A percentile compares a stretch with the other conserved stretches of the same genome.
Evolutionary conservation across 441 rosid genomes (phyloP).

Genomic region (Euphorbia schlechtendalii): DNA sequence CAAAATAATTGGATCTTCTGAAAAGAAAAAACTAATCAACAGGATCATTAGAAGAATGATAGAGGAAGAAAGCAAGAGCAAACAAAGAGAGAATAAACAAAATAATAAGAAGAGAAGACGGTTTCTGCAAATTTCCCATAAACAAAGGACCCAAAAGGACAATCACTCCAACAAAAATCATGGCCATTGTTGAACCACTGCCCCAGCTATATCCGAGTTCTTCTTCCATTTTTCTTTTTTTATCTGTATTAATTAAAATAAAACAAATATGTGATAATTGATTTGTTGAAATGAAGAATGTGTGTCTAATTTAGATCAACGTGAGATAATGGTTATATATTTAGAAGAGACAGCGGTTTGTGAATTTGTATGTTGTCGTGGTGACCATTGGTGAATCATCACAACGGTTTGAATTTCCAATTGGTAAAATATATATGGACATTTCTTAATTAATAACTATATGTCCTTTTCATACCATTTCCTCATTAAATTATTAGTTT

Average conservation of each 20-base stretch:
- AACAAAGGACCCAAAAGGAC: slow-evolving; percentile 14
- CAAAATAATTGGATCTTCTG: not conserved
- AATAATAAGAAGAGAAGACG: slow-evolving; percentile 8
- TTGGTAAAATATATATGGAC: not conserved
- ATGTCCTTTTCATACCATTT: no score
- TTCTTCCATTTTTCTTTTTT: slow-evolving; percentile 8
- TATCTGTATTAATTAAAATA: no score
- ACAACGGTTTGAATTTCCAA: not conserved
- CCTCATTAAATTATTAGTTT: no score
- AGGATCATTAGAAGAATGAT: slow-evolving; percentile 3
- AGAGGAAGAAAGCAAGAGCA: slow-evolving; percentile 16
- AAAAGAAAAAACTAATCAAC: not conserved
- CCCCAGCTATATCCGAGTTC: slow-evolving; percentile 15
- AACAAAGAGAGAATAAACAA: slow-evolving; percentile 8
- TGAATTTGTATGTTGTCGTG: not conserved
- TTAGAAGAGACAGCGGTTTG: not conserved
- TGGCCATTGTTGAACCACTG: slow-evolving; percentile 11
- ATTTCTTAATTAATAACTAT: not conserved
- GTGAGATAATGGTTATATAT: no score
- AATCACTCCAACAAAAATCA: slow-evolving; percentile 5
- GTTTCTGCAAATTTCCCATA: slow-evolving; percentile 12
- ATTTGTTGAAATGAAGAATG: not conserved
- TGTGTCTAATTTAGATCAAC: not conserved
- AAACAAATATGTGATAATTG: no score
- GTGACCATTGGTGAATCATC: not conserved